Evolutionary conservation across 2,329 filamentous ascomycete species (phyloP).

Genomic region (Diaporthe citrichinensis): DNA sequence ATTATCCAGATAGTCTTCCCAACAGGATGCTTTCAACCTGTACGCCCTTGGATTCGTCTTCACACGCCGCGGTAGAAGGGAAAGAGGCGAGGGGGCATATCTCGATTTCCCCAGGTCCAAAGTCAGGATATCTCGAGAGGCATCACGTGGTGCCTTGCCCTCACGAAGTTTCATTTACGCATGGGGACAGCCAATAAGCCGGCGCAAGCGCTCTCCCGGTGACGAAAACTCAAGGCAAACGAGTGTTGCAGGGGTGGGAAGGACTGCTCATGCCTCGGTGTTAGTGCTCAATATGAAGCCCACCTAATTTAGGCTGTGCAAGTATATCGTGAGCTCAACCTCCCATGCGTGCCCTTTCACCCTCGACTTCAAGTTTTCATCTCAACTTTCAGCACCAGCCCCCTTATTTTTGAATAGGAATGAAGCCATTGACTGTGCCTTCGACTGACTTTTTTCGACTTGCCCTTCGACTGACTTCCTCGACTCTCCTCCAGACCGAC

Average conservation of each 20-base stretch:
- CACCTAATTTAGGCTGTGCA: background rate
- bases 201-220: background rate
- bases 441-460: background rate
- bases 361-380: background rate
- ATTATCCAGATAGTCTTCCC: background rate
- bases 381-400: constrained; percentile 13
- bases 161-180: background rate
- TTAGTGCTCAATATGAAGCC: background rate
- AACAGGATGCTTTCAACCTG: background rate
- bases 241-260: background rate
- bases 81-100: background rate
- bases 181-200: background rate
- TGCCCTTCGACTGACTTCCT: background rate
- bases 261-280: background rate
- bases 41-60: background rate
- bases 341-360: background rate
- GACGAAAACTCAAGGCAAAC: background rate
- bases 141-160: background rate
- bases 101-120: too few species aligned
- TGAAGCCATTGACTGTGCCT: constrained; percentile 1
- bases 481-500: constrained; percentile 1
- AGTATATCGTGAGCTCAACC: background rate
- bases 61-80: background rate
- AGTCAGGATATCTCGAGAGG: background rate
- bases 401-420: background rate